Base-by-base conservation (phyloP, 2,329 filamentous ascomycete species). In the Aspergillus sp. region DNA sequence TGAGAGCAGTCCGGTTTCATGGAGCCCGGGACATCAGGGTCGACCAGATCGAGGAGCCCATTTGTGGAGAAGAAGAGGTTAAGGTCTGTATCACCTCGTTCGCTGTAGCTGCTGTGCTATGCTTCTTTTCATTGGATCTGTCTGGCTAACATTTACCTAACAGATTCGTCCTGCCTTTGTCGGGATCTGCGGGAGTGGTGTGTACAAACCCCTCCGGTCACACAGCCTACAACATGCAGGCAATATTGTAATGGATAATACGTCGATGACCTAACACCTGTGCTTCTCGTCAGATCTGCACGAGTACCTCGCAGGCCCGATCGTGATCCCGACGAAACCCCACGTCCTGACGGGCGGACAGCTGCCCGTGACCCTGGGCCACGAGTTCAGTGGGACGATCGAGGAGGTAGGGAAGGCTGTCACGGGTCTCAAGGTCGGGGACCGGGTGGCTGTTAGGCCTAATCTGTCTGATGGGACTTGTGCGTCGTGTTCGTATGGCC, bases 351-450 rank as follows among this genome's bases (percentile, higher is more conserved):
- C 85, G 0, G 75, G 79, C 33, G 83, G 83, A 56, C 77, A 75
- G 1, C 77, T 84, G 37, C 86, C 86, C 3, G 77, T 88, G 9
- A 85, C 80, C 0, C 75, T 89, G 9, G 86, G 87, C 24, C 86
- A 89, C 66, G 87, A 89, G 66, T 86, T 89, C 70, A 83, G 80
- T 3, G 86, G 86, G 11, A 79, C 80, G 2, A 75, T 89, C 33
- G 77, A 80, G 11, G 83, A 86, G 62, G 73, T 88, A n/a, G 86
- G 86, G 0, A 65, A 75, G 0, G 77, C 73, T 1, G 80, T 85
- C 4, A 64, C 63, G 19, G 55, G 59, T 65, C 73, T 87, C 48
- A 74, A 78, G 44, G 68, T 81, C 1, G 86, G 86, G 1, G 81
- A 88, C 60, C 73, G 77, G 17, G 85, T 87, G 17, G 83, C 80